Base-by-base conservation (phyloP, 2,329 filamentous ascomycete genomes). In the Penicillium sp. region DNA sequence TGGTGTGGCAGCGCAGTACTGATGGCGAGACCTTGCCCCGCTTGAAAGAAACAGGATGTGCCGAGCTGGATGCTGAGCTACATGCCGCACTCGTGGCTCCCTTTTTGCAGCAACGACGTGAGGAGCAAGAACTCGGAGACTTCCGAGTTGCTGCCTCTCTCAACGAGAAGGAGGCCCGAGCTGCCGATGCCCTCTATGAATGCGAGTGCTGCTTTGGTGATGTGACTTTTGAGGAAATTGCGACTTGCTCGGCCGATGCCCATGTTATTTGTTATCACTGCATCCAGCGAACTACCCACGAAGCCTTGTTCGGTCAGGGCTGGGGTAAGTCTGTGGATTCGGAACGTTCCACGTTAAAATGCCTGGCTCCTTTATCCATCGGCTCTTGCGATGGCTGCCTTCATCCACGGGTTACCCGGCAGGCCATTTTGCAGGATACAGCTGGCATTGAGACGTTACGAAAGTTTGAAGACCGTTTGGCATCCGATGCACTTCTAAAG, bases 291-390 rank as follows among this genome's bases (percentile, higher is more conserved):
- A 87, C 91, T 10, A 81, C 92, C 53, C 88, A 87, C 44, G 92
- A 97, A 68, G 91, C 92, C 2, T 76, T 97, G 0, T 97, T 95
- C 67, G 94, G 94, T 0, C 94, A 97, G 69, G 90, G 90, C 46
- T 96, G 92, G 90, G 82, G 84, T 44, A 85, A 88, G 53, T 94
- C 84, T 63, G 87, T 96, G 61, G 82, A 94, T 65, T 72, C 83
- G 25, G 80, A 85, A 52, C 83, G 79, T 33, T 88, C 88, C 33
- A 91, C 90, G 0, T 78, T 97, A 48, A 84, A 83, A 54, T 97
- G 94, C 67, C 81, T 95, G n/a, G 90, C 92, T 1, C 85, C 90
- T 0, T 81, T 86, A 45, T 77, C 81, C 0, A 74, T 80, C 40
- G 84, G 83, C n/a, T 75, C 74, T 4, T 97, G 94, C 62, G 66